Evolutionary conservation across 1,139 yeast species (phyloP), one percentile per base, ranked within the genome.

Genomic region (Pichia sp.): DNA sequence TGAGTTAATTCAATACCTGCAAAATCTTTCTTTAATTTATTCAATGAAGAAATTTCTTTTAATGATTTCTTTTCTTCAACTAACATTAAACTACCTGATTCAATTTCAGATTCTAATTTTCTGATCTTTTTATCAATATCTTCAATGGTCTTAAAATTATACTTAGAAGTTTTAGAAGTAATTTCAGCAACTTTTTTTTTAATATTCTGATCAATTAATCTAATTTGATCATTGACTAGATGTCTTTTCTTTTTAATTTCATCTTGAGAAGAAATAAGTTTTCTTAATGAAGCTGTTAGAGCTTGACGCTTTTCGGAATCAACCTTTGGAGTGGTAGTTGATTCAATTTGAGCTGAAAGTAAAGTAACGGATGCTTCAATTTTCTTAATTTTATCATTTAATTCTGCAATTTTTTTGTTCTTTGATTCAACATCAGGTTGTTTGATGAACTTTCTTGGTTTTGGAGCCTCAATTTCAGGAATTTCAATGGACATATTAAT

Each of bases 31-130:
- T 82, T 80, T 61, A 84, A 71, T 69, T 87, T 87, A 67, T 94
- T 82, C 65, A 92, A 76, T 43, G 82, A 69, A 46, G 89, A 77
- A 74, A 89, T 86, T 68, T 92, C 97, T 68, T 85, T 85, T 57
- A 94, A 80, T 56, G 73, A 70, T 64, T 82, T 77, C 71, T 89
- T 84, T 74, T 94, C 99, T 53, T 92, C 96, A 45, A 90, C 97
- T 61, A 94, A 78, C 60, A 87, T 80, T 65, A 94, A 73, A 44
- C 74, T 70, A 50, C 98, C 98, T 43, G 86, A 69, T 51, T 86
- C 89, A 53, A 92, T 82, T 55, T 76, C 73, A 40, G 73, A 74
- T 64, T 92, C 97, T 59, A 89, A 77, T 61, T 74, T 71, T 54
- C 68, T 66, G 64, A 90, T 78, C 67, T 83, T 79, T 49, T 73